Percentiles rank a stretch among this genome's conserved stretches.
Conservation (phyloP, 495 filamentous ascomycete species). For the Glarea lozoyensis region DNA sequence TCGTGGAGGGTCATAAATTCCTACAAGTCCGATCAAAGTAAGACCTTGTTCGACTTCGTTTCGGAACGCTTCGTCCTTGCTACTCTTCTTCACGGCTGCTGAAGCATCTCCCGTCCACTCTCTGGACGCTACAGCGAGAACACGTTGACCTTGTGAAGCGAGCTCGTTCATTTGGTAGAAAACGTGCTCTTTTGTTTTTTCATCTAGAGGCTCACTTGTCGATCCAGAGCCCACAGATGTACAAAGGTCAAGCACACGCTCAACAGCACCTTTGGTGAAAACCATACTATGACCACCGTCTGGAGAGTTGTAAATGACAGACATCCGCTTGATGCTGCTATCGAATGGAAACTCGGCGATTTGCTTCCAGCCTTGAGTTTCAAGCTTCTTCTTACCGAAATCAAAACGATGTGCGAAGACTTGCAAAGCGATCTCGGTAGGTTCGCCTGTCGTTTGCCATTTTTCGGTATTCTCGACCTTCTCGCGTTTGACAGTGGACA, state of each 20-base stretch:
- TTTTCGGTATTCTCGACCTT: constrained; percentile 28
- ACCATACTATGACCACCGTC: constrained; percentile 35
- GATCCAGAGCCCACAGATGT: constrained; percentile 44
- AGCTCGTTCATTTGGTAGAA: constrained; percentile 56
- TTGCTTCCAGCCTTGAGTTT: constrained; percentile 49
- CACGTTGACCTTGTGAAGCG: constrained; percentile 69
- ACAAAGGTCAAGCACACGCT: constrained; percentile 68
- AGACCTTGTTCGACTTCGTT: constrained; percentile 47
- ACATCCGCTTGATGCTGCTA: constrained; percentile 76
- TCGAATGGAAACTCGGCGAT: constrained; percentile 75
- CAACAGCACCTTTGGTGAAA: constrained; percentile 77
- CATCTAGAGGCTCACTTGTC: constrained; percentile 41
- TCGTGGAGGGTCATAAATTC: constrained; percentile 68
- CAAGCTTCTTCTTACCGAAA: constrained; percentile 44
- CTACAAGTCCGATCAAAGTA: constrained; percentile 58
- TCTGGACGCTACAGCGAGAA: constrained; percentile 64
- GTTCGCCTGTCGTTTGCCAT: constrained; percentile 74
- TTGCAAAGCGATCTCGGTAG: constrained; percentile 77
- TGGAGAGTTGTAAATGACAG: constrained; percentile 52
- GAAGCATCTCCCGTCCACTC: constrained; percentile 27
- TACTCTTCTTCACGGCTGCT: constrained; percentile 18
- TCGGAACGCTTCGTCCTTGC: constrained; percentile 27
- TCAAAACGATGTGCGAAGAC: constrained; percentile 68
- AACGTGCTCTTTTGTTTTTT: constrained; percentile 50
- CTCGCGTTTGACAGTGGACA: constrained; percentile 58